phyloP scores from a whole-genome alignment of 176 grass and related monocot genomes.

The Panicum miliaceum region DNA sequence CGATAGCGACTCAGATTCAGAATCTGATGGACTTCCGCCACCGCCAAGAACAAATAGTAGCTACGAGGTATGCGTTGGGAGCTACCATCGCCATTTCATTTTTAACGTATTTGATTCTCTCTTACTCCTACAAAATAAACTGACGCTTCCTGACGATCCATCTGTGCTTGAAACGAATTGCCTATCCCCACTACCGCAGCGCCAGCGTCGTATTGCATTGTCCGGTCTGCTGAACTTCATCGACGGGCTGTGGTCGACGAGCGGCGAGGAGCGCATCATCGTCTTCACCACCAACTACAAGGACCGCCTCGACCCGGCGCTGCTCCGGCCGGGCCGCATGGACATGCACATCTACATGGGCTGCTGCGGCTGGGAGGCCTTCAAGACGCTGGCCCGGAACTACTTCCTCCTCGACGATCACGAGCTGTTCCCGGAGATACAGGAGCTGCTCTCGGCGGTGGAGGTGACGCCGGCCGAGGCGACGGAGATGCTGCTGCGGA shows the following conservation, averaged over 20 bases:
- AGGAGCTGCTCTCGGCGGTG: slow-evolving; percentile 14
- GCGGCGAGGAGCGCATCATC: slow-evolving; percentile 73
- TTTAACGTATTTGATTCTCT: neutral
- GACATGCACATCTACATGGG: slow-evolving; percentile 72
- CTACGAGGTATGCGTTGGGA: no score
- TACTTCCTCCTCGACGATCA: slow-evolving; percentile 41
- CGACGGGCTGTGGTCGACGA: slow-evolving; percentile 44
- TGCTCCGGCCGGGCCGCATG: slow-evolving; percentile 77
- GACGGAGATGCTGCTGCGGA: slow-evolving; percentile 40
- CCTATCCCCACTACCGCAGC: neutral
- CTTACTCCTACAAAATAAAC: neutral
- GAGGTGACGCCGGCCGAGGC: slow-evolving; percentile 42
- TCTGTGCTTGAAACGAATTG: slow-evolving; percentile 40
- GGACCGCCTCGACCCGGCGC: slow-evolving; percentile 68
- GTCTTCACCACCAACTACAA: slow-evolving; percentile 83
- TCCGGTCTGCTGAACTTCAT: slow-evolving; percentile 39
- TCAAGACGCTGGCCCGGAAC: slow-evolving; percentile 41
- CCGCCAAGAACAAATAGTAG: no score
- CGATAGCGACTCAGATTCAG: no score
- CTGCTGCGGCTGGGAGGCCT: slow-evolving; percentile 42
- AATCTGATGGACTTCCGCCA: no score
- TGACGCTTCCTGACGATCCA: no score
- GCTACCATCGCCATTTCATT: neutral
- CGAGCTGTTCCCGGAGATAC: slow-evolving; percentile 30
- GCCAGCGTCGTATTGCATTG: neutral